Evolutionary conservation across 768 basidiomycete species (phyloP).

Genomic region (Lactarius trivialis): DNA sequence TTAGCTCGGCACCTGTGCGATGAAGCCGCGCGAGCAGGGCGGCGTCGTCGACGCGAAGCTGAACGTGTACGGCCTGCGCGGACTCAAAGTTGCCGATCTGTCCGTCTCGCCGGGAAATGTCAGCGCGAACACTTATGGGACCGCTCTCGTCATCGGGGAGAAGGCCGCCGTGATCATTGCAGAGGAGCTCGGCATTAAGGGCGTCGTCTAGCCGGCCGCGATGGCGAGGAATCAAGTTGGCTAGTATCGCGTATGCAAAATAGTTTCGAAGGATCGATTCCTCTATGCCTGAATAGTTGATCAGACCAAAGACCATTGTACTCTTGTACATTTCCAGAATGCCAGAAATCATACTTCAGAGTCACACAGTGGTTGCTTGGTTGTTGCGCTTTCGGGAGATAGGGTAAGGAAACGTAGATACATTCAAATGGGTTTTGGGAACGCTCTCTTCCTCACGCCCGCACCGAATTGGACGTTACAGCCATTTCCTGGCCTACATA

Average conservation of each 20-base stretch:
- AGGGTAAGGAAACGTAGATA: too few relatives aligned
- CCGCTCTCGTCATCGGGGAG: constrained; percentile 45
- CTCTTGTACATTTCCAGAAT: neutral
- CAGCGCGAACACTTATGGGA: constrained; percentile 39
- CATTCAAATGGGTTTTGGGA: too few relatives aligned
- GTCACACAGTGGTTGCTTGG: neutral
- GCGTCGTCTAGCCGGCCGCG: constrained; percentile 30
- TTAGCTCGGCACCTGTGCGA: constrained; percentile 60
- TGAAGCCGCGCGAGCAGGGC: constrained; percentile 51
- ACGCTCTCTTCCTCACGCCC: too few relatives aligned
- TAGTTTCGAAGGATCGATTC: neutral
- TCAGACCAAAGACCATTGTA: neutral
- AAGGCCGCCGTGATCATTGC: constrained; percentile 57
- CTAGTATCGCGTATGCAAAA: neutral
- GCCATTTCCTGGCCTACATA: too few relatives aligned
- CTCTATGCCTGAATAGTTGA: neutral
- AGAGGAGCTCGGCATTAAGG: constrained; percentile 40
- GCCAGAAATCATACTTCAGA: neutral
- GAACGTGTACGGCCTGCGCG: constrained; percentile 54
- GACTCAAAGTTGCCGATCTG: constrained; percentile 49
- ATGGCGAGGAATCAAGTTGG: neutral
- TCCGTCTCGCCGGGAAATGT: constrained; percentile 38
- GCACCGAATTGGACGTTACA: too few relatives aligned
- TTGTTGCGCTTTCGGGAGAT: too few relatives aligned
- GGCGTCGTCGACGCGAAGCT: constrained; percentile 60